Evolutionary conservation across 257 asterid genomes (phyloP).

Genomic region (Voacanga thouarsii): DNA sequence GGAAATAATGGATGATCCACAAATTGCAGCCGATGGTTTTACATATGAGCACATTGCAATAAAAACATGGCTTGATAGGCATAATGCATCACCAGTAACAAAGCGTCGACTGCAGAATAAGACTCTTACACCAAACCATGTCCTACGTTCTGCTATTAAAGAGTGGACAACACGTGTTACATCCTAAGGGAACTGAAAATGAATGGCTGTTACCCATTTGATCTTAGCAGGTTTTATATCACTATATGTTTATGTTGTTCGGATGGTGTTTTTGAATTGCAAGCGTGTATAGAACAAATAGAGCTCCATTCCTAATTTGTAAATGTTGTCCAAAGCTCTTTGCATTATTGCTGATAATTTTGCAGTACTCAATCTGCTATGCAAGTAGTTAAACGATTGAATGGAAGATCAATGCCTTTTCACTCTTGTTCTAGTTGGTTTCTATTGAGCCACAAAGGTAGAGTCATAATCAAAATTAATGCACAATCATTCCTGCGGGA

Average conservation of each 20-base stretch:
- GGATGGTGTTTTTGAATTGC: background rate
- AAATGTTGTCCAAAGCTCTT: background rate
- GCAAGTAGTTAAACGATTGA: no score
- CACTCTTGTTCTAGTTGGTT: no score
- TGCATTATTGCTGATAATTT: background rate
- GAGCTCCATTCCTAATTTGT: background rate
- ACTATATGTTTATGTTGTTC: background rate
- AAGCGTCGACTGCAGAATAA: slow-evolving; percentile 46
- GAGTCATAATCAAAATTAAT: background rate
- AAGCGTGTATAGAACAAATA: background rate
- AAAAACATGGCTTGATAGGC: slow-evolving; percentile 57
- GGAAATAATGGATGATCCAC: slow-evolving; percentile 90
- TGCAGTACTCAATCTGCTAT: no score
- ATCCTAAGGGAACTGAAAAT: slow-evolving; percentile 1
- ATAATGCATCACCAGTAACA: slow-evolving; percentile 69
- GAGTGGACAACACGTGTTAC: slow-evolving; percentile 47
- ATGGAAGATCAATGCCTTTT: no score
- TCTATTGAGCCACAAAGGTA: no score
- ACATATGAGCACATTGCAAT: slow-evolving; percentile 77
- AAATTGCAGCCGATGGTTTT: slow-evolving; percentile 85
- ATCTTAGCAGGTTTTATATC: background rate
- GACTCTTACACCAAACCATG: slow-evolving; percentile 63
- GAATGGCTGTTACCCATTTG: background rate
- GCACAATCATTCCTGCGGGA: background rate
- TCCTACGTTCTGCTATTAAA: slow-evolving; percentile 61